phyloP scores from a whole-genome alignment of 495 filamentous ascomycete genomes.

The Talaromyces trachyspermus region DNA sequence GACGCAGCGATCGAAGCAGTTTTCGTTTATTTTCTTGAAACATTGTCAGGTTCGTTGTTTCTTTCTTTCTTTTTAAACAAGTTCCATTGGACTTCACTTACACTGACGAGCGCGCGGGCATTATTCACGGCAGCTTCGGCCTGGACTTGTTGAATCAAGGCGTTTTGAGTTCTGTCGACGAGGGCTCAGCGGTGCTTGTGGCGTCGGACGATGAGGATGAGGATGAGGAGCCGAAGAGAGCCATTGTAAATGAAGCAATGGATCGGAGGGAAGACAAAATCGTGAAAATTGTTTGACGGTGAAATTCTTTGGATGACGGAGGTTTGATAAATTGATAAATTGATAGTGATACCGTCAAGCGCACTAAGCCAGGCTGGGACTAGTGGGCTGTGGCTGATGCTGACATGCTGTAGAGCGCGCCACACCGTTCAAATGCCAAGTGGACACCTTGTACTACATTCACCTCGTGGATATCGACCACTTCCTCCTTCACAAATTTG shows the following conservation, averaged over 20 bases:
- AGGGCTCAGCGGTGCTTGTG: slow-evolving; percentile 23
- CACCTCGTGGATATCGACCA: not conserved
- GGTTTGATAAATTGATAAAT: slow-evolving; percentile 3
- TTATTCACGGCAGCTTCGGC: slow-evolving; percentile 69
- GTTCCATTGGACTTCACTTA: too few species aligned
- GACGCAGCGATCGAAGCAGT: slow-evolving; percentile 93
- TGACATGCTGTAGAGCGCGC: slow-evolving; percentile 22
- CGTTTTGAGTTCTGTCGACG: slow-evolving; percentile 56
- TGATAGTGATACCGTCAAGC: too few species aligned
- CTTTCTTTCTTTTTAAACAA: slow-evolving; percentile 6
- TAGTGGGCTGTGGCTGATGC: slow-evolving; percentile 19
- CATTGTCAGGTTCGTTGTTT: not conserved
- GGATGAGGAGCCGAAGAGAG: slow-evolving; percentile 26
- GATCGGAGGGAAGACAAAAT: too few species aligned
- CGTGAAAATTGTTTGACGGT: not conserved
- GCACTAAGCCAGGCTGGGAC: too few species aligned
- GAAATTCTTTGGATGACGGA: slow-evolving; percentile 7
- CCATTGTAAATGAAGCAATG: slow-evolving; percentile 5
- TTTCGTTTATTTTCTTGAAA: slow-evolving; percentile 86
- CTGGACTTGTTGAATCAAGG: slow-evolving; percentile 66
- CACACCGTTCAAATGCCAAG: slow-evolving; percentile 22
- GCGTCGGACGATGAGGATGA: slow-evolving; percentile 19
- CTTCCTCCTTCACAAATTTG: slow-evolving; percentile 10
- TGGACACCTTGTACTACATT: slow-evolving; percentile 25
- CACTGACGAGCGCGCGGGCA: slow-evolving; percentile 66